Base-by-base conservation (phyloP, 2,329 filamentous ascomycete genomes). In the Penicillium sp. region DNA sequence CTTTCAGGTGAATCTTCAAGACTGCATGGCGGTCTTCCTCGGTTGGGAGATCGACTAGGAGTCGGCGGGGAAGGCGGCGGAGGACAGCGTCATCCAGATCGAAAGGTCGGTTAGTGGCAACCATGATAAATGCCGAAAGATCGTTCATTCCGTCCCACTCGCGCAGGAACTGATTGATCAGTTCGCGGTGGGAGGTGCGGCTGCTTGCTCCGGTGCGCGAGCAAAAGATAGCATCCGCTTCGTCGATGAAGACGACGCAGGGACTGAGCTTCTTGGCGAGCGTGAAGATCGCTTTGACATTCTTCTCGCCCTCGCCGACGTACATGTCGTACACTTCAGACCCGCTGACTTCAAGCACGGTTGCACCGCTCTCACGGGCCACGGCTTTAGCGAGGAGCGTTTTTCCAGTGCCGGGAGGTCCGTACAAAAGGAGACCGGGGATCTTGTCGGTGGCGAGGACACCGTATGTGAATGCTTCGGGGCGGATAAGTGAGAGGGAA, bases 311-410 rank as follows among this genome's bases (percentile, higher is more conserved):
- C 71, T 97, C 91, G 19, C 94, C 94, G 3, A 97, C 90, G 72
- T 90, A 97, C 83, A 95, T 97, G 70, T 97, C 90, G 72, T 96
- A 95, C 63, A 99, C 89, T 61, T 91, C 90, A 1, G 91, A 91
- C 2, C 91, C 93, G 61, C 87, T 92, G 39, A 97, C 85, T 73
- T 97, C 92, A 36, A 99, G 78, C 29, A 87, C 82, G 0, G 82
- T 85, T 2, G 88, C 86, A 81, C 83, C 82, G 52, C 80, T 84
- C 65, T 86, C 82, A 55, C 84, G 84, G 2, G 84, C 84, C 0
- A 86, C 83, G 2, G 84, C 83, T 70, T 86, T 87, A 41, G 84
- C 84, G 19, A 86, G 76, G 4, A 84, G 72, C 3, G 81, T 84
- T 60, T 83, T 79, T 27, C 91, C 91, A 0, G 81, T 84, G 18